Conservation (phyloP, 371 early-diverging fungal species). For the Gilbertella persicaria region DNA sequence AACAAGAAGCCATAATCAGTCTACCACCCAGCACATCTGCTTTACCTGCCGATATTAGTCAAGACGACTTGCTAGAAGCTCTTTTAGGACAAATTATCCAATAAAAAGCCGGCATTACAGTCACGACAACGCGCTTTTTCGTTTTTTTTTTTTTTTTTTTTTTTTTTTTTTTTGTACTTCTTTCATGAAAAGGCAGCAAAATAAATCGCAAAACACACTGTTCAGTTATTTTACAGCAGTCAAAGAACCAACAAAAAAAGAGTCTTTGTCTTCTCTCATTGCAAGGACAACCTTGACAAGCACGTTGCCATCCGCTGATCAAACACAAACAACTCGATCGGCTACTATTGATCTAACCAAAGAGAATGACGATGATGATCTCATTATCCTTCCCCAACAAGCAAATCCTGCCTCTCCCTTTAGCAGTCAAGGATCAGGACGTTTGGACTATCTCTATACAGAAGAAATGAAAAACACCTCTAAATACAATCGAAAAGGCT, state of each 20-base stretch:
- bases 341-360: conserved; percentile 10
- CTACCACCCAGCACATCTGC: not conserved
- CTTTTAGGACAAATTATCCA: not conserved
- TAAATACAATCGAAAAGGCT: conserved; percentile 18
- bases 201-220: conserved; percentile 11
- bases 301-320: not conserved
- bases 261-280: conserved; percentile 11
- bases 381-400: not conserved
- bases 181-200: not conserved
- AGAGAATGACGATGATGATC: conserved; percentile 5
- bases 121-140: not conserved
- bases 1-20: not conserved
- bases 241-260: conserved; percentile 11
- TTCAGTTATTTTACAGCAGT: conserved; percentile 18
- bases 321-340: not conserved
- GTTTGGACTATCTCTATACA: not conserved
- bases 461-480: conserved; percentile 15
- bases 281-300: not conserved
- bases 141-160: not conserved
- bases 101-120: not conserved
- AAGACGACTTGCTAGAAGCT: not conserved
- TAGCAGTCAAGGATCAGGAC: conserved; percentile 5
- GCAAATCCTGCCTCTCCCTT: not conserved
- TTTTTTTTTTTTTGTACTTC: not conserved
- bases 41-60: not conserved